Base-by-base conservation (phyloP, 805 yeast species). In the Lachancea nothofagi region DNA sequence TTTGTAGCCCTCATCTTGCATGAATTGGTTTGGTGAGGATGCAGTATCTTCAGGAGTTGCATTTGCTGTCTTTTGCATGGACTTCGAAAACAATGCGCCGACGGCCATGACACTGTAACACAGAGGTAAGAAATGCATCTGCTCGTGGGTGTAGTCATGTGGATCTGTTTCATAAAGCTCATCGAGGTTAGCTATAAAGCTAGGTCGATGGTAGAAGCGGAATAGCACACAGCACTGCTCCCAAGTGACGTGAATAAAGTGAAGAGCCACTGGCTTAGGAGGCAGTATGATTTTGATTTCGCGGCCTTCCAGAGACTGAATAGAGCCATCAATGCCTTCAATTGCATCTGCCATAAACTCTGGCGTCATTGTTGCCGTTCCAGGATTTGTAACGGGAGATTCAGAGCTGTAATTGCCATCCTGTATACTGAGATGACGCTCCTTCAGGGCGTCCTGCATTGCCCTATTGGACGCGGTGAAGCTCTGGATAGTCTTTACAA, bases 41-140 rank as follows among this genome's bases (percentile, higher is more conserved):
- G 31, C 31, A 4, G 24, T 29, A 25, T 41, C 38, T 5, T 35
- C 42, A 30, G 59, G 55, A 41, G 62, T 63, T 40, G 63, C 67
- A 42, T 65, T 57, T 18, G 33, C 17, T 5, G 34, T n/a, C 49
- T 72, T 72, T 29, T 32, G 42, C 21, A 44, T 44, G 6, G 54
- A 50, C 38, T 65, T 64, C 19, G 80, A 74, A 48, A 87, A 87
- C 31, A 87, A 64, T 2, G 87, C 84, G 14, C 96, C 96, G 38
- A 86, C 85, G 0, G 96, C 95, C 66, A 87, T 74, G 5, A 83
- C 83, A 0, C 93, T 80, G 59, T 87, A 87, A 40, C 87, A 77
- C 45, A 87, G 69, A 0, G 96, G 96, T 40, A 87, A 62, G 51
- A 87, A 84, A 51, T 81, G 75, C 54, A 80, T 84, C 57, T 87